Base-by-base conservation (phyloP, 2,329 filamentous ascomycete genomes). In the Paecilomyces fulvus region DNA sequence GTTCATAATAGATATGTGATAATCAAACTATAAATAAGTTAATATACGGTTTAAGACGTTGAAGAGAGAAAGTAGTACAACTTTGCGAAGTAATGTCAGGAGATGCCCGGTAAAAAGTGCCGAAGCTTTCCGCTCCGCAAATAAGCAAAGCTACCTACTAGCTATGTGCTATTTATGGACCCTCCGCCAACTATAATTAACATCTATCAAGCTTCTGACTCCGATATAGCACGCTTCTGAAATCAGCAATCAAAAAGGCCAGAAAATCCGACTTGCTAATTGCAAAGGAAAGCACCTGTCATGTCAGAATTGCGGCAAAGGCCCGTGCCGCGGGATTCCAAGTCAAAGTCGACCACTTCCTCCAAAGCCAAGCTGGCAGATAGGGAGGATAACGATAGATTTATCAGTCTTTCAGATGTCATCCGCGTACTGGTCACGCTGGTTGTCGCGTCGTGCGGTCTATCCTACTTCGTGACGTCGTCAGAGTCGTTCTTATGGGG, bases 381-480 rank as follows among this genome's bases (percentile, higher is more conserved):
- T 31, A 58, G 66, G 10, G 56, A 63, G 20, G 64, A 61, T 10
- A 55, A 64, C 20, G 58, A 61, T 49, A 61, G 58, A 31, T 66
- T 69, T n/a, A 75, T 78, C 64, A 73, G 73, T 55, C 49, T 77
- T 46, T 64, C 90, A 31, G 89, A 92, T 69, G 71, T 88, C 54
- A 72, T 90, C 58, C 86, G 89, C 30, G 79, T 92, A 30, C 65
- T 91, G 50, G 80, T 80, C 30, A 89, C 89, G 55, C 71, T 92
- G 12, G 62, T 87, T 31, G 63, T 89, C 49, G 81, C 86, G 51
- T 88, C 84, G 23, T 83, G 80, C 65, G 85, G 82, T 17, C 77
- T 92, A 55, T 91, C 88, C 74, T 92, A 92, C 73, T 83, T 92
- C 61, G 79, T 89, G 63, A 90, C 87, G 49, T 79, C 80, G 59